phyloP scores from a whole-genome alignment of 2,329 filamentous ascomycete genomes.

The Ascochyta lentis region DNA sequence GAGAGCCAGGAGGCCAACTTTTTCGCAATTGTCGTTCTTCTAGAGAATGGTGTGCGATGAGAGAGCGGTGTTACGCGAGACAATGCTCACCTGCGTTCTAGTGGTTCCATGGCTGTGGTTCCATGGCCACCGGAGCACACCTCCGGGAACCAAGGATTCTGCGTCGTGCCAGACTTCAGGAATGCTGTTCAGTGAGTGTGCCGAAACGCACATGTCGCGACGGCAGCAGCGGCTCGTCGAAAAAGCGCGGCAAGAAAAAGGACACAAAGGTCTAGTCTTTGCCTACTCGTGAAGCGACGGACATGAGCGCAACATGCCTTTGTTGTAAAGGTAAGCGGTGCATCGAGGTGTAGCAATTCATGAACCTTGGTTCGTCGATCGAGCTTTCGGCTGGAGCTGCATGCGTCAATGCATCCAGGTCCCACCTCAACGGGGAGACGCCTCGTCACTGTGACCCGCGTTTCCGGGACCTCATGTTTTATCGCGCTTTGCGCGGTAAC shows the following conservation, averaged over 20 bases:
- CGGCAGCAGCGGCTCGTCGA: constrained; percentile 12
- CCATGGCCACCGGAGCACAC: neutral
- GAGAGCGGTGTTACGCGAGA: neutral
- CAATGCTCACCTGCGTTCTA: neutral
- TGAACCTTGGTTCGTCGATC: constrained; percentile 42
- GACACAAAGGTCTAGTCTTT: neutral
- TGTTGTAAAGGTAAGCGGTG: neutral
- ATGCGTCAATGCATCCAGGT: constrained; percentile 25
- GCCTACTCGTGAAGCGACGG: constrained; percentile 2
- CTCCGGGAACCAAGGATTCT: neutral
- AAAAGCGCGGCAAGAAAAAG: too few relatives aligned
- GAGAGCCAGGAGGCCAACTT: neutral
- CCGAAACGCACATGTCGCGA: neutral
- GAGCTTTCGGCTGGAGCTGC: constrained; percentile 17
- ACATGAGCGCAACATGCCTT: constrained; percentile 6
- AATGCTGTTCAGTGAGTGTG: neutral
- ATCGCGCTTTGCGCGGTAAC: constrained; percentile 45
- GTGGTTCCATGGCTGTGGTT: neutral
- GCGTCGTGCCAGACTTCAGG: neutral
- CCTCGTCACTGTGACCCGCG: constrained; percentile 18
- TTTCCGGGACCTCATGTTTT: constrained; percentile 5
- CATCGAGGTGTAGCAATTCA: neutral
- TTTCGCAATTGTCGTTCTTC: neutral
- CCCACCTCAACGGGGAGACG: constrained; percentile 32
- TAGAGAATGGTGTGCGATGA: too few relatives aligned